These are phyloP conservation scores for Phytopythium cucurbitacearum DNA, from an alignment of 352 stramenopile species.

Conservation along the genomic window DNA sequence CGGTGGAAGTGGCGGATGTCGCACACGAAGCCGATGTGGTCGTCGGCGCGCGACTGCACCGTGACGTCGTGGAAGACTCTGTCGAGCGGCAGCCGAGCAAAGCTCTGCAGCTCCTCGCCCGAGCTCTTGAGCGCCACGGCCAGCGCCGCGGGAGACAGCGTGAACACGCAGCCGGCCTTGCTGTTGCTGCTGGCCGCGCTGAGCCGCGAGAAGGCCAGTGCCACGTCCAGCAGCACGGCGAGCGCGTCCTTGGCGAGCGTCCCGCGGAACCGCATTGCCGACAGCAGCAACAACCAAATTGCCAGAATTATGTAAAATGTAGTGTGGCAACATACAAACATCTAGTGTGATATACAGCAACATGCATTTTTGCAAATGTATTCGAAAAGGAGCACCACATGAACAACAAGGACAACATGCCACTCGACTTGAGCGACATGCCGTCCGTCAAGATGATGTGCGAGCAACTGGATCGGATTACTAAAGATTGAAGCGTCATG, in stretches of 20 bases:
- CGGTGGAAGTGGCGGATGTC: constrained; percentile 73
- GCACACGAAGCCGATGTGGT: constrained; percentile 79
- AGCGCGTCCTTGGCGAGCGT: constrained; percentile 73
- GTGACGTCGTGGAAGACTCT: constrained; percentile 71
- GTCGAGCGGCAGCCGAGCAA: constrained; percentile 54
- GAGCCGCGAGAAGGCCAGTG: constrained; percentile 67
- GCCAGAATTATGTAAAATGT: background rate
- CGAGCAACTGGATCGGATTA: constrained; percentile 75
- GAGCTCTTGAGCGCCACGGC: constrained; percentile 64
- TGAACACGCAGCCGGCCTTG: constrained; percentile 71
- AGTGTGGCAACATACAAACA: background rate
- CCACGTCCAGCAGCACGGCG: constrained; percentile 70
- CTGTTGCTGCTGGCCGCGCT: constrained; percentile 35
- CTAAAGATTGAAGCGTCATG: constrained; percentile 71
- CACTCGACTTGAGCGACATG: no score
- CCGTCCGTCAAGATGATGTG: constrained; percentile 1
- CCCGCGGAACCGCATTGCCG: constrained; percentile 73
- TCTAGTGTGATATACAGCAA: no score
- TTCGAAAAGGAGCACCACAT: background rate
- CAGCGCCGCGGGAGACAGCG: constrained; percentile 58
- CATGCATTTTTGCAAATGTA: no score
- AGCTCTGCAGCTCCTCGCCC: constrained; percentile 76
- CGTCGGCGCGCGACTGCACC: constrained; percentile 68
- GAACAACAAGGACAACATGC: background rate
- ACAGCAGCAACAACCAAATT: constrained; percentile 1